A percentile compares a stretch with the other conserved stretches of the same genome.
Conservation (phyloP, 352 stramenopile species). For the Aphanomyces astaci region DNA sequence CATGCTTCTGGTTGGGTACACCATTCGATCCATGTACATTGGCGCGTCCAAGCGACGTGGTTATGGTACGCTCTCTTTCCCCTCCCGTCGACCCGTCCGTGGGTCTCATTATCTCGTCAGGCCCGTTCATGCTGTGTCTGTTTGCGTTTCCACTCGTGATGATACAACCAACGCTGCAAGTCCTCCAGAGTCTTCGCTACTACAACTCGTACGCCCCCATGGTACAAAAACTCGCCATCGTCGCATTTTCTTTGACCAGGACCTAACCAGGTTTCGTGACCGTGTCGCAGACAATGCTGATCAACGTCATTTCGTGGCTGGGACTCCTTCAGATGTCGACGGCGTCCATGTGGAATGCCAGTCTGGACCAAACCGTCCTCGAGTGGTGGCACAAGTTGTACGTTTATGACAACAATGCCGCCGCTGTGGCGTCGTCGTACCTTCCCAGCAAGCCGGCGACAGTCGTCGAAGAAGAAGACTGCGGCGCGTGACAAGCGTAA, state of each 20-base stretch:
- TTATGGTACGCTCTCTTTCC: not conserved
- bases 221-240: not conserved
- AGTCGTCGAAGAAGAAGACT: conserved; percentile 8
- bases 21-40: conserved; percentile 4
- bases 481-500: conserved; percentile 13
- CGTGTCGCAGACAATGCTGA: conserved; percentile 17
- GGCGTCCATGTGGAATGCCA: conserved; percentile 19
- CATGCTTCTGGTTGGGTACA: conserved; percentile 15
- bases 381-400: not conserved
- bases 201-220: conserved; percentile 17
- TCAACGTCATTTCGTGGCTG: conserved; percentile 18
- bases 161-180: conserved; percentile 5
- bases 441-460: not conserved
- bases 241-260: not conserved
- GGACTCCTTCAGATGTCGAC: conserved; percentile 17
- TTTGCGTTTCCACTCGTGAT: conserved; percentile 18
- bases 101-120: too few relatives aligned
- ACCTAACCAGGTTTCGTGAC: too few relatives aligned
- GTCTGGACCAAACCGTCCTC: not conserved
- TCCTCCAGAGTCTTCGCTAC: conserved; percentile 12
- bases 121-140: conserved; percentile 12
- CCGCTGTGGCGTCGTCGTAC: not conserved
- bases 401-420: not conserved
- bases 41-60: conserved; percentile 6
- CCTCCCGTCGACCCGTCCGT: not conserved